These are phyloP conservation scores for Goffeauzyma gilvescens DNA, from an alignment of 768 basidiomycete genomes.

Conservation along the genomic window DNA sequence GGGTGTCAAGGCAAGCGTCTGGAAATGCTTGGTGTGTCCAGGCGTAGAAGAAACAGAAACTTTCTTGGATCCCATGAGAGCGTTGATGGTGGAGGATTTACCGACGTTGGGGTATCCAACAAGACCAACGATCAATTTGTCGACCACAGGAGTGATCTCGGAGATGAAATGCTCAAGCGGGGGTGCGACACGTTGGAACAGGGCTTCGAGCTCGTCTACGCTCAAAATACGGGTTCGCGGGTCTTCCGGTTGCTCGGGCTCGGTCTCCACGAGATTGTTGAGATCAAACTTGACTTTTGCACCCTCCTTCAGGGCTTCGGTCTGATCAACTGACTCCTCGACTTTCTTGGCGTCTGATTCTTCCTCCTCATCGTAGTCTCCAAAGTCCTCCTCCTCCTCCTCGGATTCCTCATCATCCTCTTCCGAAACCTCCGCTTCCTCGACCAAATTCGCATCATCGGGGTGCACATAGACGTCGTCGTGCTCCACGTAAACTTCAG, in stretches of 20 bases:
- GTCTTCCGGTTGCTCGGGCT: conserved; percentile 15
- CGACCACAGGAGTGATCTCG: conserved; percentile 17
- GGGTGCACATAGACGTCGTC: no score
- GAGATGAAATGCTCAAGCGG: conserved; percentile 26
- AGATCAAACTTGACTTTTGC: not conserved
- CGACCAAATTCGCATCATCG: conserved; percentile 43
- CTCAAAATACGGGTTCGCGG: conserved; percentile 54
- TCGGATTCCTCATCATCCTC: conserved; percentile 24
- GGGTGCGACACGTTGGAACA: conserved; percentile 39
- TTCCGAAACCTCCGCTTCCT: conserved; percentile 34
- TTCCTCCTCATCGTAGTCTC: conserved; percentile 28
- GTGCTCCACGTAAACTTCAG: conserved; percentile 33
- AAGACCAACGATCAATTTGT: conserved; percentile 36
- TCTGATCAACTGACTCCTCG: conserved; percentile 9
- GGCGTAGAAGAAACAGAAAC: conserved; percentile 96
- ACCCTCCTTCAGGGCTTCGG: not conserved
- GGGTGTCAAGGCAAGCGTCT: conserved; percentile 85
- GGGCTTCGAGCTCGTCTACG: conserved; percentile 68
- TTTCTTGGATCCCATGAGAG: conserved; percentile 89
- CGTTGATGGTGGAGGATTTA: conserved; percentile 96
- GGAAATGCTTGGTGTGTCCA: conserved; percentile 98
- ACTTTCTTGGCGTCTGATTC: conserved; percentile 23
- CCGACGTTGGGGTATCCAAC: conserved; percentile 99
- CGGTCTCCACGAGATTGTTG: not conserved
- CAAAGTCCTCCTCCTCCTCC: conserved; percentile 13